Percentiles rank a stretch among this genome's conserved stretches.
Conservation (phyloP, 2,329 filamentous ascomycete genomes). For the Ceratocystis alfenasii region DNA sequence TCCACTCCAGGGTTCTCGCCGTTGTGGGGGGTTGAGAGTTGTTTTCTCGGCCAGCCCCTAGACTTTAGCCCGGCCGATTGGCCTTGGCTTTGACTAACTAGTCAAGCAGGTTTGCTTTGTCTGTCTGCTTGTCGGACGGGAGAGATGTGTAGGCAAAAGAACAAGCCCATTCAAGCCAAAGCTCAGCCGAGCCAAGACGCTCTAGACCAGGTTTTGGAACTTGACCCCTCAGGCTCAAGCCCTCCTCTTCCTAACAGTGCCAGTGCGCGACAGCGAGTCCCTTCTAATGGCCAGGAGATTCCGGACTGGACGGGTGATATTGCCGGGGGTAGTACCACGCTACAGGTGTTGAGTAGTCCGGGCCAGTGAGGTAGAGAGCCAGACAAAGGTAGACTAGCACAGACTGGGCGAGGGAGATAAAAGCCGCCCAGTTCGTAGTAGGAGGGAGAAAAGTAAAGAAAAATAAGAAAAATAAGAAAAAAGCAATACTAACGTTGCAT, state of each 20-base stretch:
- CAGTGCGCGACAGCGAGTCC: neutral
- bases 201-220: neutral
- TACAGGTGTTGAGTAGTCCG: neutral
- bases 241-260: neutral
- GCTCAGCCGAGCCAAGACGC: slow-evolving; percentile 8
- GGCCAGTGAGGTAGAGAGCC: neutral
- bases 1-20: neutral
- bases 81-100: neutral
- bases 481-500: neutral
- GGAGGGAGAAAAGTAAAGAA: neutral
- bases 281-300: neutral
- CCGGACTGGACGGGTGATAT: neutral
- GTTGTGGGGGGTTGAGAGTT: neutral
- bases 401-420: neutral
- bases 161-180: neutral
- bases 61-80: neutral
- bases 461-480: neutral
- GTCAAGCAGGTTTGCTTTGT: neutral
- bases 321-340: neutral
- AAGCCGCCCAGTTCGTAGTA: neutral
- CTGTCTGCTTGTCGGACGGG: neutral
- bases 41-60: neutral
- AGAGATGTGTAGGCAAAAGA: neutral
- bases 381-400: neutral
- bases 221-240: neutral